These are phyloP conservation scores for Pulveroboletus frians DNA, from an alignment of 768 basidiomycete genomes.

Conservation along the genomic window DNA sequence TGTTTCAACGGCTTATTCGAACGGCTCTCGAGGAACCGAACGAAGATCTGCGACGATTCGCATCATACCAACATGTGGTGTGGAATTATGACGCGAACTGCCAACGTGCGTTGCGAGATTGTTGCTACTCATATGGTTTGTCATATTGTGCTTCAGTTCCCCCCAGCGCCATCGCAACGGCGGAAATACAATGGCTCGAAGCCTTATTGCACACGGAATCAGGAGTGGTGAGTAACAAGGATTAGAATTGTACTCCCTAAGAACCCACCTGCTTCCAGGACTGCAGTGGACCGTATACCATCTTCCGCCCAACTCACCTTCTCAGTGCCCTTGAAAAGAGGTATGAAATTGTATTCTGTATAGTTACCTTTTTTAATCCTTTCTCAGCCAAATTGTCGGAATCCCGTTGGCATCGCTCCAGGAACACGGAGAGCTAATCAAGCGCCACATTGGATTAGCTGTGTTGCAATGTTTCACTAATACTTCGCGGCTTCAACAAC, in stretches of 20 bases:
- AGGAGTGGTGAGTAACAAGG: conserved; percentile 4
- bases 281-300: conserved; percentile 34
- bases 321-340: conserved; percentile 35
- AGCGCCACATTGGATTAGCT: conserved; percentile 34
- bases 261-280: conserved; percentile 13
- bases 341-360: conserved; percentile 25
- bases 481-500: conserved; percentile 39
- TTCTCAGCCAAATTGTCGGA: conserved; percentile 37
- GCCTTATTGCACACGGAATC: conserved; percentile 39
- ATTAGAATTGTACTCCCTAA: neutral
- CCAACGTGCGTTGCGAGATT: conserved; percentile 33
- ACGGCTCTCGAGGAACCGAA: conserved; percentile 32
- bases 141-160: conserved; percentile 24
- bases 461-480: conserved; percentile 37
- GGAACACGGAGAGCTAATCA: conserved; percentile 36
- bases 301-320: conserved; percentile 44
- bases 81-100: conserved; percentile 42
- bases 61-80: conserved; percentile 51
- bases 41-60: conserved; percentile 40
- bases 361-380: neutral
- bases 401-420: conserved; percentile 38
- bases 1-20: conserved; percentile 36
- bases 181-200: conserved; percentile 47
- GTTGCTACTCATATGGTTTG: neutral
- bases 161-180: conserved; percentile 29